These are phyloP conservation scores for Scytalidium lignicola DNA, from an alignment of 2,329 filamentous ascomycete genomes.

Conservation along the genomic window DNA sequence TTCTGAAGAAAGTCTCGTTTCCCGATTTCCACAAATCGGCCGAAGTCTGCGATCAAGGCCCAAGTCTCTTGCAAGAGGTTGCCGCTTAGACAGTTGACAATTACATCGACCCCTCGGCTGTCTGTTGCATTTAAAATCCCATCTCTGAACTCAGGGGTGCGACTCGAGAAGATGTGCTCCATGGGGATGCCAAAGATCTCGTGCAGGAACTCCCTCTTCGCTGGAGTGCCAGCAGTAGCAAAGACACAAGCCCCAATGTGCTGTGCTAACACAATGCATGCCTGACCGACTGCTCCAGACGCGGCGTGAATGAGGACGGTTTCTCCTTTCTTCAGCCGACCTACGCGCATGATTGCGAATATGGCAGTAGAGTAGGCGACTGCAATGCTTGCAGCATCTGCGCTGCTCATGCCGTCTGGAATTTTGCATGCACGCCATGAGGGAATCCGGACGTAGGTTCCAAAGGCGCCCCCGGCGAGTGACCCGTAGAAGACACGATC, in stretches of 20 bases:
- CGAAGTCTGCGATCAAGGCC: constrained; percentile 24
- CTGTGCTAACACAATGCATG: constrained; percentile 24
- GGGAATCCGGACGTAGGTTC: not conserved
- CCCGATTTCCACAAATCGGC: constrained; percentile 8
- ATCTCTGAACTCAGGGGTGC: constrained; percentile 17
- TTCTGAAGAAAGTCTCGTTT: constrained; percentile 1
- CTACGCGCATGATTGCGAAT: not conserved
- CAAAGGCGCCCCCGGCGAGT: not conserved
- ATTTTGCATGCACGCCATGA: not conserved
- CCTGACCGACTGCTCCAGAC: constrained; percentile 27
- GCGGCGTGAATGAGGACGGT: constrained; percentile 27
- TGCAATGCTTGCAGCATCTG: constrained; percentile 31
- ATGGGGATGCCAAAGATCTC: constrained; percentile 27
- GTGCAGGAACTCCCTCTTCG: constrained; percentile 19
- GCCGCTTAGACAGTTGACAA: constrained; percentile 24
- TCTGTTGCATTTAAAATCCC: constrained; percentile 15
- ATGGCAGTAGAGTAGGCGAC: constrained; percentile 20
- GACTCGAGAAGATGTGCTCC: constrained; percentile 32
- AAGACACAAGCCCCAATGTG: constrained; percentile 32
- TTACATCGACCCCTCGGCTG: constrained; percentile 19
- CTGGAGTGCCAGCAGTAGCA: constrained; percentile 25
- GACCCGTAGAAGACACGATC: constrained; percentile 12
- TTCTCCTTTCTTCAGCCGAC: constrained; percentile 12
- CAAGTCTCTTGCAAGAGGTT: constrained; percentile 25
- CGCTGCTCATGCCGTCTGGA: constrained; percentile 4